Evolutionary conservation across 108 stramenopile genomes (phyloP).

Genomic region (Discostella pseudostelligera): DNA sequence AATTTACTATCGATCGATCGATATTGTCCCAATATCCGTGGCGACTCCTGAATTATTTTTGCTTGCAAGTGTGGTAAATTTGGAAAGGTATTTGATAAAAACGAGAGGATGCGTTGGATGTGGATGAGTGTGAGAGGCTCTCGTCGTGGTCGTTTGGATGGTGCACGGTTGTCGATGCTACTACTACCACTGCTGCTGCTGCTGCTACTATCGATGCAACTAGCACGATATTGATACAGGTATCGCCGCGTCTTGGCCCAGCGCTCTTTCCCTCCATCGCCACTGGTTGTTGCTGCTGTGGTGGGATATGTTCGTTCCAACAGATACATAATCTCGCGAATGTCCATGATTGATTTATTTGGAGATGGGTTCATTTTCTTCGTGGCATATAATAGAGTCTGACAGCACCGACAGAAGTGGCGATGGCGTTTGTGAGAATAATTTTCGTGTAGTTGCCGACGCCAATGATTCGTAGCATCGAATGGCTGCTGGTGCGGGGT

Average conservation of each 20-base stretch:
- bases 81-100: conserved; percentile 49
- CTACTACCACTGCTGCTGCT: conserved; percentile 13
- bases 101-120: conserved; percentile 55
- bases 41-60: conserved; percentile 54
- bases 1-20: conserved; percentile 50
- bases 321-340: conserved; percentile 41
- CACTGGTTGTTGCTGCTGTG: neutral
- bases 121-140: conserved; percentile 38
- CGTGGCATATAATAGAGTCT: too few species aligned
- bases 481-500: too few species aligned
- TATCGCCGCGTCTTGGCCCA: conserved; percentile 64
- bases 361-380: too few species aligned
- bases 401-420: too few species aligned
- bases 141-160: neutral
- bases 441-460: too few species aligned
- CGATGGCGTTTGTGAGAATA: too few species aligned
- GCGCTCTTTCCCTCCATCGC: conserved; percentile 4
- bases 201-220: conserved; percentile 14
- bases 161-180: conserved; percentile 1
- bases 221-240: conserved; percentile 56
- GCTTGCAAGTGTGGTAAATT: conserved; percentile 32
- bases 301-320: conserved; percentile 33
- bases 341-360: neutral
- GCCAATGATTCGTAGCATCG: too few species aligned
- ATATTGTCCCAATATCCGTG: conserved; percentile 69